Base-by-base conservation (phyloP, 106 monocot species). In the Gastrodia elata region DNA sequence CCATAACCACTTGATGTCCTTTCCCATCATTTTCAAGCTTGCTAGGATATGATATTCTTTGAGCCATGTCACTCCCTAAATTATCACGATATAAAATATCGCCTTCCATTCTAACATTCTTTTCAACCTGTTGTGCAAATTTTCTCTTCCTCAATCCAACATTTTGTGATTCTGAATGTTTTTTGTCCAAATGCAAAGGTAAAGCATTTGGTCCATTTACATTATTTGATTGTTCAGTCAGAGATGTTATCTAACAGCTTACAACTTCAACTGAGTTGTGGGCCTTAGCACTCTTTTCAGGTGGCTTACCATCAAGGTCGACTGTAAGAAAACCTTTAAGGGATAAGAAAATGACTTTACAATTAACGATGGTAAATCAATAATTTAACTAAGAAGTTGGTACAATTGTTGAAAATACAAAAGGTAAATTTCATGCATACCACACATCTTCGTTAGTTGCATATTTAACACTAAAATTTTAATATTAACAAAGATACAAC, bases 221-320 rank as follows among this genome's bases (percentile, higher is more conserved):
- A 65, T 38, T 73, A 20, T 25, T 76, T 30, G 35, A 44, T 14
- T 69, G 22, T 67, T 86, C 79, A 24, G 39, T 71, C 6, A 1
- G 61, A n/a, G 73, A 72, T 20, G 25, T 38, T 6, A 56, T 48
- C 22, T 78, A 77, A 58, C 39, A 39, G 73, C 77, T 86, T 69
- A 72, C 42, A 88, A 67, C 71, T 70, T 81, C 68, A 33, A 61
- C 49, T 34, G 73, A 77, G 15, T 41, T 78, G 48, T 59, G 79
- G 44, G 43, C 26, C n/a, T 80, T 86, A n/a, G 25, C 49, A 71
- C 34, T 74, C 56, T 74, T 94, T 38, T 86, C 89, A 82, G 34
- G 65, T 57, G 72, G 48, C 76, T 85, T 91, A 44, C 83, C 68
- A 67, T 85, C 85, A 55, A 82, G 84, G 56, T 71, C 76, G 65